A percentile compares a stretch with the other conserved stretches of the same genome.
These are phyloP conservation scores for Asterophora lycoperdoides DNA, from an alignment of 768 basidiomycete genomes.

Conservation along the genomic window DNA sequence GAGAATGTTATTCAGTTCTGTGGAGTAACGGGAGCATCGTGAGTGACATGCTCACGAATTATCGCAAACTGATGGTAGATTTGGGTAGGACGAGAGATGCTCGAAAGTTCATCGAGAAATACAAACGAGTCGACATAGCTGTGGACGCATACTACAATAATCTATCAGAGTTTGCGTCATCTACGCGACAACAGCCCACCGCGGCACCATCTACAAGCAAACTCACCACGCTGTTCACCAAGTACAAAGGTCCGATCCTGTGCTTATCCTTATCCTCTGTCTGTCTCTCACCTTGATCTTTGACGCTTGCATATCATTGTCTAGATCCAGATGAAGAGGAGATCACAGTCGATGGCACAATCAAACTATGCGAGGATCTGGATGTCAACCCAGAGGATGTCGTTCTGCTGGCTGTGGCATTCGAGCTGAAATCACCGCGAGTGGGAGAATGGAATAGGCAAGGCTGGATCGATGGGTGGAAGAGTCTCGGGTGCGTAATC, in stretches of 20 bases:
- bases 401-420: slow-evolving; percentile 77
- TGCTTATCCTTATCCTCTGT: slow-evolving; percentile 4
- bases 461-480: slow-evolving; percentile 84
- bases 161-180: slow-evolving; percentile 30
- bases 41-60: slow-evolving; percentile 29
- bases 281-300: neutral
- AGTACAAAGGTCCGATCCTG: slow-evolving; percentile 55
- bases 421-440: slow-evolving; percentile 69
- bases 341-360: slow-evolving; percentile 77
- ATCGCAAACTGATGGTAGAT: slow-evolving; percentile 25
- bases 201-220: slow-evolving; percentile 48
- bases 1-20: slow-evolving; percentile 55
- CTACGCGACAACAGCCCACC: slow-evolving; percentile 19
- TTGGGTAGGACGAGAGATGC: slow-evolving; percentile 52
- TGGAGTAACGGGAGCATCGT: slow-evolving; percentile 67
- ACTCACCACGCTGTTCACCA: slow-evolving; percentile 55
- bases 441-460: slow-evolving; percentile 68
- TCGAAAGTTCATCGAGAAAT: slow-evolving; percentile 61
- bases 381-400: slow-evolving; percentile 74
- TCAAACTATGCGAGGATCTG: slow-evolving; percentile 69
- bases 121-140: slow-evolving; percentile 68
- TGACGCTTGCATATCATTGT: neutral
- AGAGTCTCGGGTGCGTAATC: slow-evolving; percentile 49
- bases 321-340: slow-evolving; percentile 56
- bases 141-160: slow-evolving; percentile 71